These are phyloP conservation scores for Nemania sp. DNA, from an alignment of 2,329 filamentous ascomycete species.

Conservation along the genomic window DNA sequence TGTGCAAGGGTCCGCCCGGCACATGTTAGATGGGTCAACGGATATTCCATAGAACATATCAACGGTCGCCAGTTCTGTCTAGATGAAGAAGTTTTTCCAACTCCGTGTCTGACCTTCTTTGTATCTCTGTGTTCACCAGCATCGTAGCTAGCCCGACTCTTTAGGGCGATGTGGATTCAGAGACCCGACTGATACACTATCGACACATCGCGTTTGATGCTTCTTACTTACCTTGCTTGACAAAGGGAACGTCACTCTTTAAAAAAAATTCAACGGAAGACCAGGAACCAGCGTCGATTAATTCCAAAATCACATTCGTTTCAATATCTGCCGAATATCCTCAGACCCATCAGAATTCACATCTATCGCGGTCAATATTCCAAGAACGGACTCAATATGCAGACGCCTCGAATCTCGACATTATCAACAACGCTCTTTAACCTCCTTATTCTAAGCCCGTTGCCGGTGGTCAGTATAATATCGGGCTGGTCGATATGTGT, in stretches of 20 bases:
- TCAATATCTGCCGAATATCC: conserved; percentile 5
- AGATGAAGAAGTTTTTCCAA: not conserved
- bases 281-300: not conserved
- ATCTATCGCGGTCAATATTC: not conserved
- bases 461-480: conserved; percentile 32
- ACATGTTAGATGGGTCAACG: not conserved
- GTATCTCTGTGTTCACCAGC: not conserved
- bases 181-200: not conserved
- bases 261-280: not conserved
- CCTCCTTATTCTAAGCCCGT: conserved; percentile 40
- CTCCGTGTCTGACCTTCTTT: not conserved
- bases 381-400: conserved; percentile 21
- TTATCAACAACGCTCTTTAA: conserved; percentile 39
- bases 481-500: conserved; percentile 45
- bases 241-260: not conserved
- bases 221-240: not conserved
- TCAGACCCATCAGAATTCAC: not conserved
- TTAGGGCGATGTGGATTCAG: not conserved
- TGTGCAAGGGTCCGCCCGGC: conserved; percentile 1
- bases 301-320: not conserved
- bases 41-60: not conserved
- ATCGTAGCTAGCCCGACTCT: not conserved
- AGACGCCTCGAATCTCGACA: conserved; percentile 13
- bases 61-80: not conserved
- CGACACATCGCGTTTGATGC: not conserved